phyloP scores from a whole-genome alignment of 345 rosid species.

The Tarenaya hassleriana region DNA sequence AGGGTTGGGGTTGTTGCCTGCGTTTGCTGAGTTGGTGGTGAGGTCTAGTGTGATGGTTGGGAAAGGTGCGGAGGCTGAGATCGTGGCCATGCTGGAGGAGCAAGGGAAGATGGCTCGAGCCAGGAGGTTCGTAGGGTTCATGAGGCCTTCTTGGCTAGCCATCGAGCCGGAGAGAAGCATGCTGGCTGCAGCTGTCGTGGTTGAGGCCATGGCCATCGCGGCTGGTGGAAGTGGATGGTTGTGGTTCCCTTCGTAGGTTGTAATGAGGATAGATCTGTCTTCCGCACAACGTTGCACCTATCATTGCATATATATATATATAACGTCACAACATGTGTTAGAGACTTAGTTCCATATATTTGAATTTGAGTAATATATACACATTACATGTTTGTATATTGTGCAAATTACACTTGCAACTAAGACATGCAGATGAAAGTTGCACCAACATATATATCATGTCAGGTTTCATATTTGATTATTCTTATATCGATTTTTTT shows the following conservation, averaged over 20 bases:
- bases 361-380: too few relatives aligned
- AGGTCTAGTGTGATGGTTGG: constrained; percentile 95
- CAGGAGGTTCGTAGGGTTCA: constrained; percentile 77
- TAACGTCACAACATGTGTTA: too few relatives aligned
- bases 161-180: constrained; percentile 96
- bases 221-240: constrained; percentile 96
- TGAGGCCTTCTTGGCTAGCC: constrained; percentile 79
- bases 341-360: too few relatives aligned
- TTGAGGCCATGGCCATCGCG: constrained; percentile 96
- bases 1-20: constrained; percentile 34
- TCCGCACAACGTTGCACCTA: constrained; percentile 96
- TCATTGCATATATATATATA: too few relatives aligned
- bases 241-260: constrained; percentile 95
- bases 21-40: constrained; percentile 43
- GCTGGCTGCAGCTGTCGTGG: constrained; percentile 86
- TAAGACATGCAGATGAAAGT: too few relatives aligned
- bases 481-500: too few relatives aligned
- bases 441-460: too few relatives aligned
- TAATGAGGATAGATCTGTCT: constrained; percentile 74
- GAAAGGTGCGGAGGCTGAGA: constrained; percentile 97
- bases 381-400: too few relatives aligned
- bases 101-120: constrained; percentile 89
- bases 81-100: constrained; percentile 88
- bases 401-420: too few relatives aligned
- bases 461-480: too few relatives aligned